Evolutionary conservation across 805 yeast species (phyloP).

Genomic region (Cyberlindnera veronae): DNA sequence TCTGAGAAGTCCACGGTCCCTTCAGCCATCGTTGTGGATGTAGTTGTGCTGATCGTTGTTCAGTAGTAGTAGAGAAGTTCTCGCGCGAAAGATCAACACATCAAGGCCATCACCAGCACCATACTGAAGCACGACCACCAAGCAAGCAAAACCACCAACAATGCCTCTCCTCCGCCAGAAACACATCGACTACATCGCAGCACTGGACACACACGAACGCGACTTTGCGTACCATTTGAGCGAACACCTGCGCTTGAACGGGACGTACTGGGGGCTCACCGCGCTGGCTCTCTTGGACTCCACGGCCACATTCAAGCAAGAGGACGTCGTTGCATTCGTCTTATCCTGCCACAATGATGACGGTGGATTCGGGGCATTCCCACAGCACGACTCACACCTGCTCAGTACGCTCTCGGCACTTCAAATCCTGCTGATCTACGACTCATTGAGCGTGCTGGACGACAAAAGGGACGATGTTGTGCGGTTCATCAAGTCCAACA

Average conservation of each 20-base stretch:
- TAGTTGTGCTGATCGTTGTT: no score
- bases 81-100: constrained; percentile 3
- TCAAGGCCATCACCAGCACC: not conserved
- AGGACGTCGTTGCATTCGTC: constrained; percentile 67
- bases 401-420: constrained; percentile 82
- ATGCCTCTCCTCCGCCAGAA: constrained; percentile 34
- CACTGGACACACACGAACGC: constrained; percentile 51
- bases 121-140: not conserved
- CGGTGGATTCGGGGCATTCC: constrained; percentile 91
- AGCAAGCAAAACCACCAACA: not conserved
- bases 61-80: no score
- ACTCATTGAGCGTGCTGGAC: constrained; percentile 45
- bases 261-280: constrained; percentile 92
- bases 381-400: constrained; percentile 85
- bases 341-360: constrained; percentile 55
- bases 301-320: constrained; percentile 51
- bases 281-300: constrained; percentile 63
- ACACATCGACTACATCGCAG: constrained; percentile 55
- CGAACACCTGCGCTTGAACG: constrained; percentile 87
- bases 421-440: constrained; percentile 71
- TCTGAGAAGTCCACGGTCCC: constrained; percentile 21
- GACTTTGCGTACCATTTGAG: constrained; percentile 81
- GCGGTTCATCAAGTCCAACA: constrained; percentile 36
- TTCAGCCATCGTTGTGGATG: not conserved
- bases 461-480: constrained; percentile 27